Evolutionary conservation across 495 filamentous ascomycete species (phyloP), one percentile per base, ranked within the genome.

Genomic region (Hypoxylon cercidicola): DNA sequence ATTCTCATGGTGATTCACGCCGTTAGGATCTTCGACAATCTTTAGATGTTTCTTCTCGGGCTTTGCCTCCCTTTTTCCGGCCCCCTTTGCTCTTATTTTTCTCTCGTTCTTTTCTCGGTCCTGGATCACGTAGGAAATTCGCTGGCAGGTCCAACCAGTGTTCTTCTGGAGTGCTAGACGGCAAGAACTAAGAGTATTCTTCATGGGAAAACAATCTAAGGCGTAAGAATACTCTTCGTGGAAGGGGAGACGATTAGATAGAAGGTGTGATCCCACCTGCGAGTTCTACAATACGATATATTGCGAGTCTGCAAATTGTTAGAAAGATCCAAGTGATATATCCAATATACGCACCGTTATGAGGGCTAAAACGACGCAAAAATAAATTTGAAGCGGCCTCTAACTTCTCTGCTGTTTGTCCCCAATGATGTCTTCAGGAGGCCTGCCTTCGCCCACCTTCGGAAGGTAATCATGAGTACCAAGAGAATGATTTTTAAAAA

Each of bases 241-340:
- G 13, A 67, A 77, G 0, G 80, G 78, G 10, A 89, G 61, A 0
- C 74, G 70, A 61, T 83, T n/a, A n/a, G n/a, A n/a, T 84, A 10
- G 56, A 58, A 43, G 66, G 32, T 1, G 66, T 56, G 0, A 72
- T 60, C 10, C 83, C 83, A 1, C 72, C 41, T 0, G 78, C 70
- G 65, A 83, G 89, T 68, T 90, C 84, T 45, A 75, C 71, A 2
- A 90, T 72, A 23, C 87, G 83, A 74, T 82, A 89, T 40, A 87
- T 75, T 87, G n/a, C 85, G 84, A 46, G 83, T 70, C 76, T 81
- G 23, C 12, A 25, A 35, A 2, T 25, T 25, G 46, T 50, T 6
- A 62, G 41, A 16, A 4, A 48, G 39, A 10, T 10, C 7, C 12
- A 20, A 10, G 16, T 12, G 12, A 8, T 19, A 40, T 10, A 40